A percentile compares a stretch with the other conserved stretches of the same genome.
Conservation (phyloP, 305 asterid genomes). For the Ilex paraguariensis region DNA sequence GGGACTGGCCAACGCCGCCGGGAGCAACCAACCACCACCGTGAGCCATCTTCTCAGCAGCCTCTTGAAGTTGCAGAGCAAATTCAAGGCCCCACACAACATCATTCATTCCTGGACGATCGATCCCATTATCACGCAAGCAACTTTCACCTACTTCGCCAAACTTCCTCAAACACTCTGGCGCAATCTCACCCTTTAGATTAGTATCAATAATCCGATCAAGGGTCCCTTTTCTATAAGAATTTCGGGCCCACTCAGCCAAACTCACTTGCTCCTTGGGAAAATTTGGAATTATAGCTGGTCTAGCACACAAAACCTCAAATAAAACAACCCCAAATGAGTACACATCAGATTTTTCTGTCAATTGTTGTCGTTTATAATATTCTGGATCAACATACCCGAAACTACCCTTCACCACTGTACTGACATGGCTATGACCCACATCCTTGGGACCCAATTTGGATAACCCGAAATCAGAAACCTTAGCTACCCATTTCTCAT, state of each 20-base stretch:
- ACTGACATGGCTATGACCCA: constrained; percentile 37
- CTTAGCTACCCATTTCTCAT: too few relatives aligned
- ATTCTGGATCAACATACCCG: constrained; percentile 60
- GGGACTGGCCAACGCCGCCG: constrained; percentile 1
- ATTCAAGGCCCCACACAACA: constrained; percentile 56
- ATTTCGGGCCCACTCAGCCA: constrained; percentile 48
- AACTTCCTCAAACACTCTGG: constrained; percentile 39
- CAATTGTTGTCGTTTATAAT: constrained; percentile 36
- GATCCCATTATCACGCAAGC: constrained; percentile 35
- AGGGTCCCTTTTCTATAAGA: constrained; percentile 30
- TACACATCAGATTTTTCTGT: constrained; percentile 64
- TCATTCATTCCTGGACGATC: constrained; percentile 58
- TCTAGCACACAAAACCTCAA: too few relatives aligned
- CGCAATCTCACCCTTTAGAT: constrained; percentile 38
- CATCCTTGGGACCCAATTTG: too few relatives aligned
- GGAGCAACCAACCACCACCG: background rate
- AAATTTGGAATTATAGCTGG: too few relatives aligned
- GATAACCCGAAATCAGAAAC: too few relatives aligned
- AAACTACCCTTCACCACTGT: constrained; percentile 60
- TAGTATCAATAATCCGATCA: constrained; percentile 39
- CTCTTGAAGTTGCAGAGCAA: constrained; percentile 45
- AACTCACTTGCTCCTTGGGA: constrained; percentile 22
- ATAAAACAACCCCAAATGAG: constrained; percentile 45
- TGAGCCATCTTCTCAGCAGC: constrained; percentile 29
- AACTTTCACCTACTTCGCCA: constrained; percentile 32